phyloP scores from a whole-genome alignment of 495 filamentous ascomycete genomes.

The Beverwykella pulmonaria region DNA sequence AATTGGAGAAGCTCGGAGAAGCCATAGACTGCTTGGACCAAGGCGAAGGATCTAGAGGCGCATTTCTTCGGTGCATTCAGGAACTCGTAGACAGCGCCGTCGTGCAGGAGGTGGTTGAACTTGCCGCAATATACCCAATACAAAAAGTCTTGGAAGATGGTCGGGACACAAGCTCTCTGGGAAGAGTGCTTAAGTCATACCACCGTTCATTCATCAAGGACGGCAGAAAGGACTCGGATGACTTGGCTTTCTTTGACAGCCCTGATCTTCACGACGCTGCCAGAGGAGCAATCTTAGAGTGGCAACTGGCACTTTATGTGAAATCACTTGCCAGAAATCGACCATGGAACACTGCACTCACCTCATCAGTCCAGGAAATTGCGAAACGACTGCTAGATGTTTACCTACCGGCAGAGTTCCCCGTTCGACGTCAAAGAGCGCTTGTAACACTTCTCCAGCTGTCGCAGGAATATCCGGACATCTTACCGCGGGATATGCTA shows the following conservation, averaged over 20 bases:
- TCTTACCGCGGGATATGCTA: background rate
- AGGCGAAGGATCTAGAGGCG: conserved; percentile 47
- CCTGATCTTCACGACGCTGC: conserved; percentile 42
- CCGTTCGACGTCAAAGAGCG: conserved; percentile 42
- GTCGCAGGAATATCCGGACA: conserved; percentile 15
- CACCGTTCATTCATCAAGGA: conserved; percentile 49
- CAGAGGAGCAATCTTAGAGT: conserved; percentile 59
- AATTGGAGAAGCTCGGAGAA: conserved; percentile 58
- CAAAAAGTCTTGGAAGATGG: conserved; percentile 22
- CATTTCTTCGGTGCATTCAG: conserved; percentile 51
- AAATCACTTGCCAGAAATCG: conserved; percentile 33
- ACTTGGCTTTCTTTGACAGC: conserved; percentile 51
- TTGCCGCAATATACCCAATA: conserved; percentile 38
- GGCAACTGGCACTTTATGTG: conserved; percentile 53
- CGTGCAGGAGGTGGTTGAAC: conserved; percentile 45
- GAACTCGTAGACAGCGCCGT: conserved; percentile 53
- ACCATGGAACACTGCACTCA: conserved; percentile 15
- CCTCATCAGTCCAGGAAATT: conserved; percentile 42
- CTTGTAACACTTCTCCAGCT: conserved; percentile 33
- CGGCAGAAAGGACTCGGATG: background rate
- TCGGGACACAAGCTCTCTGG: conserved; percentile 44
- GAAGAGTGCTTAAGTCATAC: conserved; percentile 52
- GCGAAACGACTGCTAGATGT: conserved; percentile 28
- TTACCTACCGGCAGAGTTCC: conserved; percentile 37
- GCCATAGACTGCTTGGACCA: conserved; percentile 50